Conservation (phyloP, 345 rosid species). For the Brassica rapa region DNA sequence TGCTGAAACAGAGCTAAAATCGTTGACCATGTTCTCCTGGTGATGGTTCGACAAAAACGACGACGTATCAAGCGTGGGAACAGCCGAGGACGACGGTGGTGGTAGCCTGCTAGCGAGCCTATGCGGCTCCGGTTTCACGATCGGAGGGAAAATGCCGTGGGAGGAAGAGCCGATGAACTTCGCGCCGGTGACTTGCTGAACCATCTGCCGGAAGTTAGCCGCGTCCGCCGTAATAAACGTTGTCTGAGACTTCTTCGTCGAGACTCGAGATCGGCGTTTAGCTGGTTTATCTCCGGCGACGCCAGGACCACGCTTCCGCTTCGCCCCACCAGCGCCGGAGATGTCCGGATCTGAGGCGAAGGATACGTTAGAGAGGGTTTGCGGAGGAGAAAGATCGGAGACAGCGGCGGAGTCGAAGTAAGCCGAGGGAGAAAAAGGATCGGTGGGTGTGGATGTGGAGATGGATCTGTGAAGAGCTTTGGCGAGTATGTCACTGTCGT, state of each 20-base stretch:
- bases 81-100: conserved; percentile 27
- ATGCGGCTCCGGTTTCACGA: conserved; percentile 70
- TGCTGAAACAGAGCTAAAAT: neutral
- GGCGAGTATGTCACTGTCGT: conserved; percentile 34
- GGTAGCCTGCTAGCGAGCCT: conserved; percentile 24
- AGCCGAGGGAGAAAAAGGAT: conserved; percentile 27
- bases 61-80: conserved; percentile 83
- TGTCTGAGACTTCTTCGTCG: conserved; percentile 67
- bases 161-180: conserved; percentile 37
- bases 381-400: conserved; percentile 48
- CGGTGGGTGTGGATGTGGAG: conserved; percentile 31
- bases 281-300: conserved; percentile 49
- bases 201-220: conserved; percentile 84
- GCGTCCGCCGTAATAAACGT: conserved; percentile 84
- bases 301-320: conserved; percentile 39
- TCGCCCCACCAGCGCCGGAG: neutral
- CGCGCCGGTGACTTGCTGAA: conserved; percentile 91
- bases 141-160: conserved; percentile 32
- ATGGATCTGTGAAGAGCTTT: conserved; percentile 63
- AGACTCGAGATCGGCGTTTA: conserved; percentile 66
- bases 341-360: conserved; percentile 40
- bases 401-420: conserved; percentile 37
- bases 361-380: conserved; percentile 38
- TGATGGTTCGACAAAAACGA: conserved; percentile 56
- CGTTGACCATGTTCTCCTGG: conserved; percentile 22